phyloP scores from a whole-genome alignment of 306 rosid species.

The Castanea sativa region DNA sequence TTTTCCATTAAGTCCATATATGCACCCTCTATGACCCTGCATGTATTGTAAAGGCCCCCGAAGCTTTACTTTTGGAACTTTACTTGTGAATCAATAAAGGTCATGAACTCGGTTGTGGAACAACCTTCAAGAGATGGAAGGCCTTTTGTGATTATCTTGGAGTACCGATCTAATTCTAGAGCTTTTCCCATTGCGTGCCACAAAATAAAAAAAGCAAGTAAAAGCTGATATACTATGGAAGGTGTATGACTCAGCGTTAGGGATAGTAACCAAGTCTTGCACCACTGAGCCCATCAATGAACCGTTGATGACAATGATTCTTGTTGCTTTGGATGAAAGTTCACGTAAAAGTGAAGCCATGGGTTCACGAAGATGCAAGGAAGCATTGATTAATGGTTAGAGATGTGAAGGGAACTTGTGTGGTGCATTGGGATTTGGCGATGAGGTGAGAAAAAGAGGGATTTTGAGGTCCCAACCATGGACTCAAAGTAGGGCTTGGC shows the following conservation, averaged over 20 bases:
- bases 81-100: constrained; percentile 31
- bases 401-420: constrained; percentile 64
- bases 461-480: constrained; percentile 53
- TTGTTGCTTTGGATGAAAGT: constrained; percentile 34
- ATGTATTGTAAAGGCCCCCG: constrained; percentile 50
- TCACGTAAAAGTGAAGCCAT: constrained; percentile 36
- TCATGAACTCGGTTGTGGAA: constrained; percentile 36
- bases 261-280: constrained; percentile 36
- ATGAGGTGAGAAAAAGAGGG: constrained; percentile 47
- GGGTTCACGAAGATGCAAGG: constrained; percentile 38
- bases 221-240: constrained; percentile 66
- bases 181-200: constrained; percentile 35
- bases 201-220: constrained; percentile 25
- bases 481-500: constrained; percentile 45
- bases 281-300: constrained; percentile 53
- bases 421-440: constrained; percentile 40
- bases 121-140: constrained; percentile 56
- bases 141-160: constrained; percentile 17
- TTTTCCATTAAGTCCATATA: constrained; percentile 41
- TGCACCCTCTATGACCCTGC: constrained; percentile 44
- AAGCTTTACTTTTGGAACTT: constrained; percentile 26
- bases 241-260: constrained; percentile 49
- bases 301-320: constrained; percentile 58
- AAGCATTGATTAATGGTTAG: constrained; percentile 45
- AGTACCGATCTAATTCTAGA: not conserved